Evolutionary conservation across 192 early-diverging fungal species (phyloP), one percentile per base, ranked within the genome.

Genomic region (Kappamyces sp.): DNA sequence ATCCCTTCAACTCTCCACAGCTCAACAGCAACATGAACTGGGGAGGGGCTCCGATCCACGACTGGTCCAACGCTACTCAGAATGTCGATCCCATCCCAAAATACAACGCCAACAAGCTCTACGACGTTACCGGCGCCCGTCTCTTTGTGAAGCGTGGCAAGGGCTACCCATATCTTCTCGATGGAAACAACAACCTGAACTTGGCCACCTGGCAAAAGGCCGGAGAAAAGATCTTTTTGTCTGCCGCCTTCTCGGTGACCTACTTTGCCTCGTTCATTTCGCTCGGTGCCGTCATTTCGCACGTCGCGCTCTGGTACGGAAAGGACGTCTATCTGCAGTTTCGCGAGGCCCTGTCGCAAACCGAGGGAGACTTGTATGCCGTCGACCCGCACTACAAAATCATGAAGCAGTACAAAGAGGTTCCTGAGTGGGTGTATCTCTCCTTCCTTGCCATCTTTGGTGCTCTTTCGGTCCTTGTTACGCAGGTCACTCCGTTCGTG

Each of bases 401-500:
- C 50, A 52, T 52, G 50, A 52, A 52, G 15, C 36, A 52, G 0
- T 52, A 52, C 50, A 52, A 52, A 29, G 50, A 52, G 36, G 15
- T 52, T 29, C 11, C 14, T 14, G 50, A 52, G 2, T 4, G 9
- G 36, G 7, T 5, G 11, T 52, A 52, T 31, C 29, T 52, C 12
- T 12, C 40, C 4, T 52, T 38, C 15, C 40, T 52, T 52, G 50
- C 70, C 41, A 43, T 76, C 36, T 57, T 68, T 9, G 43, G 75
- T 8, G 70, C 58, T 35, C 50, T 83, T 4, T 58, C 69, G 7
- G 74, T 85, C 29, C 59, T 74, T 37, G 69, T 72, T 37, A 72
- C 75, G 57, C 64, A 76, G 60, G 36, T 49, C 12, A 82, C 76
- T 53, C 75, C 74, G 5, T 78, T 84, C 14, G 67, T 68, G 7